Base-by-base conservation (phyloP, 2,329 filamentous ascomycete genomes). In the Metarhizium humberi region DNA sequence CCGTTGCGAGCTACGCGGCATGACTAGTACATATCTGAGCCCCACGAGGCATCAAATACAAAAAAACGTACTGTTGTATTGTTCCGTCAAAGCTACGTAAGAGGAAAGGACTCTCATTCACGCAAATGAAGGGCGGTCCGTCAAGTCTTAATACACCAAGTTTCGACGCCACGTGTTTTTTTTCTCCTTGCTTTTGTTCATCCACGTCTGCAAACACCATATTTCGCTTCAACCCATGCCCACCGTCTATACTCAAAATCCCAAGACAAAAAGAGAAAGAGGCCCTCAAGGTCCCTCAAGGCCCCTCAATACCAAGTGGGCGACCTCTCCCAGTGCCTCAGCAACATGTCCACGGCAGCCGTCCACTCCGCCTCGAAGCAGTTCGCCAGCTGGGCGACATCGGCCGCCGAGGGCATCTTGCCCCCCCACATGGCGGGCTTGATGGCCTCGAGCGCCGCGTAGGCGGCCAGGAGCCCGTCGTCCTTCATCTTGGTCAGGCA, bases 381-480 rank as follows among this genome's bases (percentile, higher is more conserved):
- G 40, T 72, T 74, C 1, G 82, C 75, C 36, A 90, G 76, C 66
- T 83, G 77, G 4, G 76, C 70, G 1, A 82, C 74, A 56, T 85
- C 79, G 2, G 80, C 78, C 1, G 73, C 64, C 2, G 78, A 73
- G 0, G 87, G 86, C 30, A 72, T 67, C 38, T 74, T 74, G 1
- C 76, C 79, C 50, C 80, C 86, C 87, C 87, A 90, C 84, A 90
- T 90, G 55, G 81, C 79, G 3, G 80, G 82, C 60, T 79, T 80
- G 14, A 73, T 71, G 0, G 86, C 82, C 63, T 89, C 83, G 13
- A 74, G 66, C 38, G 76, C 73, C 0, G 87, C 84, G 63, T 86
- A 86, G 42, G 76, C 74, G 0, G 78, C 66, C 20, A 90, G 77
- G 50, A 90, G 73, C 55, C 78, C 76, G 58, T 85, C 82, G 55